Evolutionary conservation across 2,329 filamentous ascomycete genomes (phyloP).

Genomic region (Ceratocystis harringtonii): DNA sequence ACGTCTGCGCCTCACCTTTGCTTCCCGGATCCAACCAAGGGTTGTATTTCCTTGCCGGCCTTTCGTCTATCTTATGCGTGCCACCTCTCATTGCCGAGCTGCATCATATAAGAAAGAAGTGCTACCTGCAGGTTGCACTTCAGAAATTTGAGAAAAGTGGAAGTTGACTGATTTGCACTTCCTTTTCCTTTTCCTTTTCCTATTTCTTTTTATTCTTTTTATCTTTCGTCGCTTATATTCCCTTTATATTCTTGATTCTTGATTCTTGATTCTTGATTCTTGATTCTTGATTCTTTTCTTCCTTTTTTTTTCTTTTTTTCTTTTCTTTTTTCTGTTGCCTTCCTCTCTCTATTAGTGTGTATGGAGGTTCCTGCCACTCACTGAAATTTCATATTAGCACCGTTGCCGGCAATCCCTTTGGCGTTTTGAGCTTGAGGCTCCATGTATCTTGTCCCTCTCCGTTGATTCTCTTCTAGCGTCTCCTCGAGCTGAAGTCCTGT

Average conservation of each 20-base stretch:
- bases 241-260: not conserved
- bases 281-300: not conserved
- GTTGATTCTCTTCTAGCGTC: not conserved
- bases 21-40: not conserved
- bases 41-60: not conserved
- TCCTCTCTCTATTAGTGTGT: not conserved
- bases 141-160: not conserved
- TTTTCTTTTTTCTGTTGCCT: not conserved
- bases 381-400: not conserved
- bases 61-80: conserved; percentile 3
- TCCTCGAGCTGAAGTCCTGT: not conserved
- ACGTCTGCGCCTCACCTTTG: not conserved
- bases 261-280: no score
- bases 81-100: conserved; percentile 1
- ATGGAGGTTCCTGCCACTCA: not conserved
- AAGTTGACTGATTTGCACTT: conserved; percentile 1
- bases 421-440: conserved; percentile 1
- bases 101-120: conserved; percentile 2
- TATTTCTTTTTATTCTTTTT: not conserved
- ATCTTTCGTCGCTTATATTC: not conserved
- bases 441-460: not conserved
- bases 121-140: not conserved
- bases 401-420: not conserved
- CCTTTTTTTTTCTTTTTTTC: not conserved
- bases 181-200: not conserved